Base-by-base conservation (phyloP, 2,329 filamentous ascomycete genomes). In the Fusarium sp. region DNA sequence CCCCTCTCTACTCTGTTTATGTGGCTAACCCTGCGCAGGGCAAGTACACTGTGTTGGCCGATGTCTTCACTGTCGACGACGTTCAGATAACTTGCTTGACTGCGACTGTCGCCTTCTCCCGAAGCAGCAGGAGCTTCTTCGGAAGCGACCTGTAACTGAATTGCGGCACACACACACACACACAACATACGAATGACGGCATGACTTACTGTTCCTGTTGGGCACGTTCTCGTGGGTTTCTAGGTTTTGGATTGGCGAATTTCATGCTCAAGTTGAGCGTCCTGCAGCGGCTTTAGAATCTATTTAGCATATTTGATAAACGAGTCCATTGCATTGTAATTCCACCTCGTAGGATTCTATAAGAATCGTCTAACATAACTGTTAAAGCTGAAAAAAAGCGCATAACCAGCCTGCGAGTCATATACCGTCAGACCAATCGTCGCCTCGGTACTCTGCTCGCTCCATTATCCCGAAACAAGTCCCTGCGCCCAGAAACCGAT, bases 1-100 rank as follows among this genome's bases (percentile, higher is more conserved):
- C 22, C 4, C 39, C 8, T 6, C 9, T 26, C n/a, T n/a, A 48
- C 45, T 26, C 72, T 78, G 53, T 56, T 10, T 33, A 20, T 40
- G 5, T 50, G 39, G 41, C 63, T 70, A 57, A 70, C 39, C n/a
- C 11, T 4, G 5, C 6, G 4, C 68, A 96, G 93, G 96, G 94
- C 77, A 94, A 89, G 76, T 99, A 97, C 86, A 92, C 87, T 19
- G 96, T 99, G 35, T 81, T 90, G 39, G 96, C 95, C 41, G 92
- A 98, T 76, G 95, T 96, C 48, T 91, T 88, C 80, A 93, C 88
- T 71, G 85, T 83, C 63, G 89, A 96, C 51, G 84, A 87, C 58
- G 83, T 89, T 68, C 89, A 89, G 76, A 91, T 99, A 68, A 97
- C 94, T 62, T 99, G 96, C 81, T 84, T 99, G 75, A 90, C 90